phyloP scores from a whole-genome alignment of 225 moss, liverwort and hornwort species.

The Takakia lepidozioides region DNA sequence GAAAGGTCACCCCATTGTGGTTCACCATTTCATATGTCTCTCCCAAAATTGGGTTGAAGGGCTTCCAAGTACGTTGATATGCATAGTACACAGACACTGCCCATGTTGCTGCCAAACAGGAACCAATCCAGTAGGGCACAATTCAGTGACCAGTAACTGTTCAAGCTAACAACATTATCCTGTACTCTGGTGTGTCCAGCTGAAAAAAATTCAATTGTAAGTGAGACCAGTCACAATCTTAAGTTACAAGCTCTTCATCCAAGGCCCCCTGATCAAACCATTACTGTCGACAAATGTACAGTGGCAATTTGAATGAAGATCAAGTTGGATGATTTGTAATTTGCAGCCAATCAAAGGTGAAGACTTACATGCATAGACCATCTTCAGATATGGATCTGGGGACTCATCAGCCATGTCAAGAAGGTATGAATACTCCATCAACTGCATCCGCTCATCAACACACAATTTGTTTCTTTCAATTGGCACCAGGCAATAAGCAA shows the following conservation, averaged over 20 bases:
- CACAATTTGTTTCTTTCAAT: too few relatives aligned
- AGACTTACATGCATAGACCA: constrained; percentile 70
- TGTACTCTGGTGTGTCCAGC: too few relatives aligned
- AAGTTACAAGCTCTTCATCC: too few relatives aligned
- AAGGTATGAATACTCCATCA: constrained; percentile 89
- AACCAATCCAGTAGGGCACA: too few relatives aligned
- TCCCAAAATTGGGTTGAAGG: constrained; percentile 93
- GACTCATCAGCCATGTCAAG: constrained; percentile 91
- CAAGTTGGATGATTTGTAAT: too few relatives aligned
- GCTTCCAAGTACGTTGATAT: constrained; percentile 81
- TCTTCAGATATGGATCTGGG: constrained; percentile 66
- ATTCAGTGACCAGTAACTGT: too few relatives aligned
- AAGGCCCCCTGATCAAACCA: too few relatives aligned
- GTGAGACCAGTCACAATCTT: constrained; percentile 4
- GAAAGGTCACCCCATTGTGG: constrained; percentile 73
- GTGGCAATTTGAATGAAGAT: not conserved
- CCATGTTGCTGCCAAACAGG: constrained; percentile 44
- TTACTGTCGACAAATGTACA: not conserved
- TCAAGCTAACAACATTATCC: too few relatives aligned
- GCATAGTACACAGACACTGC: constrained; percentile 88
- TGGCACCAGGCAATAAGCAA: too few relatives aligned
- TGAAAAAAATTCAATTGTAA: too few relatives aligned
- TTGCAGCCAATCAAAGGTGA: too few relatives aligned
- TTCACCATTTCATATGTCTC: constrained; percentile 96
- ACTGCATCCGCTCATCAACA: constrained; percentile 26